Base-by-base conservation (phyloP, 805 yeast genomes). In the Wickerhamiella cacticola region DNA sequence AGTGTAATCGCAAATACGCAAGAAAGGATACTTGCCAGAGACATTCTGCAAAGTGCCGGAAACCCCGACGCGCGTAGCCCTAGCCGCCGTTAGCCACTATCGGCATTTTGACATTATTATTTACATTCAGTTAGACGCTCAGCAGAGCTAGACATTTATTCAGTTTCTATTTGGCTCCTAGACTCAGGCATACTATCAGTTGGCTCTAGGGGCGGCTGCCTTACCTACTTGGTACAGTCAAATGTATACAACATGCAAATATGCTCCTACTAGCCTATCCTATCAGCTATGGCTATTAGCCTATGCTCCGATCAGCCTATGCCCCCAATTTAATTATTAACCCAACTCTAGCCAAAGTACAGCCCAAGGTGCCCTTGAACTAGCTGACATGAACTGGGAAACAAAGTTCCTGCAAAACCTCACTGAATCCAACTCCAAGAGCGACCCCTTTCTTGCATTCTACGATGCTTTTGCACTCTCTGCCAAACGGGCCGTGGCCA, bases 1-100 rank as follows among this genome's bases (percentile, higher is more conserved):
- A 36, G 15, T 54, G 56, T 36, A 39, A 41, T 16, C 51, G 44
- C 29, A 41, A 44, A 38, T 54, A 49, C 38, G 48, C 50, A 2
- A 48, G 56, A 6, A 46, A 52, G 33, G 56, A 54, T 35, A 52
- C 55, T 2, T 31, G 53, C 25, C 51, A 49, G 24, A 25, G 56
- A 24, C 56, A 54, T 24, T 5, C 42, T 9, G 16, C 23, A 9
- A 23, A 22, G 12, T 39, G 42, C 29, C 10, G 15, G 16, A 39
- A 18, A n/a, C n/a, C n/a, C n/a, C n/a, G n/a, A n/a, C n/a, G n/a
- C n/a, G n/a, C n/a, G n/a, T n/a, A n/a, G n/a, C n/a, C n/a, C n/a
- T n/a, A n/a, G 5, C 41, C 26, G 12, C 23, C 39, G 9, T 5
- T 8, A 13, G n/a, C 5, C 18, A 31, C 35, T 15, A 31, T 31